Percentiles rank a stretch among this genome's conserved stretches.
Evolutionary conservation across 2,329 filamentous ascomycete genomes (phyloP).

Genomic region (Coniochaeta sp.): DNA sequence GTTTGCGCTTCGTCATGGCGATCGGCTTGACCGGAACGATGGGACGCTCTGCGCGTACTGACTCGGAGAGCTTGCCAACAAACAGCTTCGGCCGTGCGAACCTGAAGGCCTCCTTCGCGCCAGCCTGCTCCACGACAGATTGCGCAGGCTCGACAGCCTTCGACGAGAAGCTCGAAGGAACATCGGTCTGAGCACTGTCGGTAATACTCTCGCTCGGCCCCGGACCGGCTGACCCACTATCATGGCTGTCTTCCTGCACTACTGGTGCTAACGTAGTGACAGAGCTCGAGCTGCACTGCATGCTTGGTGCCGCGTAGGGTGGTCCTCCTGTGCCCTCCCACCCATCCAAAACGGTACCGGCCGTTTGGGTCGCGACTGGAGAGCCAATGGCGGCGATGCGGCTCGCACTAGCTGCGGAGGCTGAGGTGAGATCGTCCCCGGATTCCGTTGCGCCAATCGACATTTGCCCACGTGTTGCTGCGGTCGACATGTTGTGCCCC

Average conservation of each 20-base stretch:
- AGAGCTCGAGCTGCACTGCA: conserved; percentile 1
- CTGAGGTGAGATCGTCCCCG: neutral
- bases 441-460: neutral
- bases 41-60: neutral
- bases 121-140: conserved; percentile 8
- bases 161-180: neutral
- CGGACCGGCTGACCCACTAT: neutral
- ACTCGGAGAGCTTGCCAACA: conserved; percentile 17
- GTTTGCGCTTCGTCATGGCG: conserved; percentile 7
- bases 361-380: neutral
- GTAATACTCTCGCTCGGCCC: conserved; percentile 7
- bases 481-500: conserved; percentile 8
- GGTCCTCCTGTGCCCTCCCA: neutral
- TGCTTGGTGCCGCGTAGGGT: neutral
- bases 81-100: conserved; percentile 21
- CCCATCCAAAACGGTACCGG: neutral
- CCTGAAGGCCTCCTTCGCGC: conserved; percentile 13
- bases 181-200: too few species aligned
- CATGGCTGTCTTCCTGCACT: conserved; percentile 3
- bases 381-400: conserved; percentile 6
- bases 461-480: conserved; percentile 4
- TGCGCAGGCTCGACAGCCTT: conserved; percentile 8
- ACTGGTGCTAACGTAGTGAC: neutral
- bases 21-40: conserved; percentile 3
- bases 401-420: conserved; percentile 6